Percentiles rank a stretch among this genome's conserved stretches.
These are phyloP conservation scores for Phlebiopsis flavidoalba DNA, from an alignment of 768 basidiomycete genomes.

Conservation along the genomic window DNA sequence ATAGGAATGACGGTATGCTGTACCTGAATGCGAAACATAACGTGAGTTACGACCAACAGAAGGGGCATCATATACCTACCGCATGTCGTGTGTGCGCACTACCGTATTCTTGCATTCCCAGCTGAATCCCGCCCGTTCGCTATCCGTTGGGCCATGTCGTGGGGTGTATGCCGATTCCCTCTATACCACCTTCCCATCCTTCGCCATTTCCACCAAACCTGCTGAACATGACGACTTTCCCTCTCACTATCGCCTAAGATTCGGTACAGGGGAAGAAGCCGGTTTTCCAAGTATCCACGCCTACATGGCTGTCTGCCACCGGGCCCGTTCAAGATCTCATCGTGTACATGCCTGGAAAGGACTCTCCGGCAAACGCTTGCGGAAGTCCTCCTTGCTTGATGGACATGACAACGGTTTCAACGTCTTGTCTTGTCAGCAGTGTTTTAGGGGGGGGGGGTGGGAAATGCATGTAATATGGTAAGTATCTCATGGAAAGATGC, in stretches of 20 bases:
- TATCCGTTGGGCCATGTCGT: slow-evolving; percentile 85
- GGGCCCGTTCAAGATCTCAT: slow-evolving; percentile 55
- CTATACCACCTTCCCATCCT: slow-evolving; percentile 63
- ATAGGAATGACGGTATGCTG: slow-evolving; percentile 68
- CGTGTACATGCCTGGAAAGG: slow-evolving; percentile 64
- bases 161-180: slow-evolving; percentile 86
- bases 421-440: slow-evolving; percentile 45
- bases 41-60: neutral
- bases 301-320: slow-evolving; percentile 60
- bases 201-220: slow-evolving; percentile 71
- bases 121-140: slow-evolving; percentile 60
- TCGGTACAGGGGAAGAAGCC: too few species aligned
- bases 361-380: slow-evolving; percentile 34
- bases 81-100: slow-evolving; percentile 81
- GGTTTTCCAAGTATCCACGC: slow-evolving; percentile 80
- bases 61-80: slow-evolving; percentile 39
- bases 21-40: slow-evolving; percentile 49
- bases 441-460: too few species aligned
- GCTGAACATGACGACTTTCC: slow-evolving; percentile 80
- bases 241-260: slow-evolving; percentile 79
- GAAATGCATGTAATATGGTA: slow-evolving; percentile 52
- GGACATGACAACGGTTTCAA: slow-evolving; percentile 81
- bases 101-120: slow-evolving; percentile 71
- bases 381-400: slow-evolving; percentile 87
- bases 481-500: slow-evolving; percentile 67